Percentiles rank a stretch among this genome's conserved stretches.
phyloP scores from a whole-genome alignment of 2,329 filamentous ascomycete genomes.

The Epichloe amarillans region DNA sequence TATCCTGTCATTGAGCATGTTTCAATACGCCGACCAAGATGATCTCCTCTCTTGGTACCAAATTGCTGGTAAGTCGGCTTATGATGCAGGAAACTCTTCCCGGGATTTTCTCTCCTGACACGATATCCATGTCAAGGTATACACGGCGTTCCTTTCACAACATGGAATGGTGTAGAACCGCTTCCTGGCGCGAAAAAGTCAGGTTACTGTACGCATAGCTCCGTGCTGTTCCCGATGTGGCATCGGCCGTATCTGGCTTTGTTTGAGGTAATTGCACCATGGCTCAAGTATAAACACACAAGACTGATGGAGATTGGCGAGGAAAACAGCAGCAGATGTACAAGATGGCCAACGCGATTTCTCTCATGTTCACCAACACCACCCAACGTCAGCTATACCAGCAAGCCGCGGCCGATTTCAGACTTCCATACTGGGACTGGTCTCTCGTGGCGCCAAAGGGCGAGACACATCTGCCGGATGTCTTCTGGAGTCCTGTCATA shows the following conservation, averaged over 20 bases:
- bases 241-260: conserved; percentile 65
- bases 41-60: conserved; percentile 62
- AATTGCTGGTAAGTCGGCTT: conserved; percentile 47
- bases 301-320: conserved; percentile 7
- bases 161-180: conserved; percentile 39
- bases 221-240: conserved; percentile 67
- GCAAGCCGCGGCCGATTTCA: conserved; percentile 35
- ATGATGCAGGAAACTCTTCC: neutral
- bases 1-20: conserved; percentile 58
- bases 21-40: conserved; percentile 54
- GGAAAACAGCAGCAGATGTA: conserved; percentile 23
- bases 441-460: conserved; percentile 33
- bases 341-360: conserved; percentile 27
- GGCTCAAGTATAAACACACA: neutral
- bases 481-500: conserved; percentile 35
- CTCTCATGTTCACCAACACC: conserved; percentile 32
- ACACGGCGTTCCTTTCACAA: conserved; percentile 57
- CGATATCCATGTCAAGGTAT: conserved; percentile 46
- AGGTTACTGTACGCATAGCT: conserved; percentile 68
- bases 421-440: conserved; percentile 50
- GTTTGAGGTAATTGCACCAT: conserved; percentile 32
- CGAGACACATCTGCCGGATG: conserved; percentile 31
- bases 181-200: conserved; percentile 37
- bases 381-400: conserved; percentile 35
- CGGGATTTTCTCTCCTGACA: neutral